phyloP scores from a whole-genome alignment of 2,329 filamentous ascomycete genomes.

The Apiospora aurea region DNA sequence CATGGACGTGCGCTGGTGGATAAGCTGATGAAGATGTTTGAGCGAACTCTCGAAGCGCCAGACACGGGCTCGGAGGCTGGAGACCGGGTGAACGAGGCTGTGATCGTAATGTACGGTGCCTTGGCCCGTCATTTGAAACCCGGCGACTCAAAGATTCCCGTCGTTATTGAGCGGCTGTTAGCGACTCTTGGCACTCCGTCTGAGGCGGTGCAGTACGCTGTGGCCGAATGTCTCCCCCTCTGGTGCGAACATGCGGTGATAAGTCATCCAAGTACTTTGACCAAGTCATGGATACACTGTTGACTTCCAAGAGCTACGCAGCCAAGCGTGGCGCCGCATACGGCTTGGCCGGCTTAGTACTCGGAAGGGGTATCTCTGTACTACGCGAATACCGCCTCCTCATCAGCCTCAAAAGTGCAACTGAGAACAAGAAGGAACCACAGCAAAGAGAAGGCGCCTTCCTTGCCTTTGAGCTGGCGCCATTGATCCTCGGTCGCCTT shows the following conservation, averaged over 20 bases:
- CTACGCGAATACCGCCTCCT: conserved; percentile 88
- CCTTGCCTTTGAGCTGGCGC: conserved; percentile 89
- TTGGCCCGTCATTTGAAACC: conserved; percentile 84
- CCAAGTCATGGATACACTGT: conserved; percentile 80
- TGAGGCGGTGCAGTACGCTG: conserved; percentile 95
- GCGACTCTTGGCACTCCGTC: conserved; percentile 92
- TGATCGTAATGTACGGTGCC: conserved; percentile 96
- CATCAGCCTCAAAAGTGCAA: conserved; percentile 77
- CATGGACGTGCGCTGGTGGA: conserved; percentile 87
- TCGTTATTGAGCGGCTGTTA: conserved; percentile 85
- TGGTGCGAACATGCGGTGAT: conserved; percentile 82
- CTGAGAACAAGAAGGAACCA: conserved; percentile 94
- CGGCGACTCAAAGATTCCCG: conserved; percentile 86
- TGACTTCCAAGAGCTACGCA: conserved; percentile 91
- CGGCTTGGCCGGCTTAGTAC: conserved; percentile 87
- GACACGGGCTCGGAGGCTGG: conserved; percentile 82
- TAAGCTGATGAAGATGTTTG: conserved; percentile 89
- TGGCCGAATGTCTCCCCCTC: conserved; percentile 92
- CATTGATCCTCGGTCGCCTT: conserved; percentile 81
- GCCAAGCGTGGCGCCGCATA: conserved; percentile 92
- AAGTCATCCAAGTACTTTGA: conserved; percentile 83
- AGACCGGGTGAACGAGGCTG: conserved; percentile 94
- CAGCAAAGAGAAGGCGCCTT: conserved; percentile 89
- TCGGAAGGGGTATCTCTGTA: conserved; percentile 83
- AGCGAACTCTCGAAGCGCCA: conserved; percentile 83